Conservation (phyloP, 495 filamentous ascomycete species). For the Aspergillus bertholletiae region DNA sequence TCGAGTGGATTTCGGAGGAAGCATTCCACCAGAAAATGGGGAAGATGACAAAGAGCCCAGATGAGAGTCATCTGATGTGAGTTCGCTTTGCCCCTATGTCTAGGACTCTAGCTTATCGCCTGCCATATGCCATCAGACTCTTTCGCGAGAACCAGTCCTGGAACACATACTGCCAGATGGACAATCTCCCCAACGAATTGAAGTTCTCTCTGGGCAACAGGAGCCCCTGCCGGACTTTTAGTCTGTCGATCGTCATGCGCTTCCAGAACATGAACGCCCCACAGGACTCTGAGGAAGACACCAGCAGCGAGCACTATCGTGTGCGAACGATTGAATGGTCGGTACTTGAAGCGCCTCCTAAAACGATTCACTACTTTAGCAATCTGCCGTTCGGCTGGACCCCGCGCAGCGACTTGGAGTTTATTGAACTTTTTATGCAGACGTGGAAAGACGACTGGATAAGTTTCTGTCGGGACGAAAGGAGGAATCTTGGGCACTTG, state of each 20-base stretch:
- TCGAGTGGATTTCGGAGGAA: slow-evolving; percentile 6
- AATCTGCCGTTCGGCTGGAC: slow-evolving; percentile 19
- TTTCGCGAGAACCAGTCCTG: slow-evolving; percentile 12
- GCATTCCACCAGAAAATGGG: background rate
- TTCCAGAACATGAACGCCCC: too few species aligned
- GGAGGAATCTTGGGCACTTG: slow-evolving; percentile 5
- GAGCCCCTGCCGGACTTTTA: slow-evolving; percentile 13
- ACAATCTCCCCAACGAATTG: slow-evolving; percentile 8
- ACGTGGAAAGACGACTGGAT: slow-evolving; percentile 15
- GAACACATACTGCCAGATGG: slow-evolving; percentile 9
- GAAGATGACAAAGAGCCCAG: slow-evolving; percentile 1
- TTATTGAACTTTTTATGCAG: slow-evolving; percentile 17
- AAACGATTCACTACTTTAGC: slow-evolving; percentile 17
- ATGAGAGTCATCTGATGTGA: slow-evolving; percentile 12
- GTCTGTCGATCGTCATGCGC: slow-evolving; percentile 7
- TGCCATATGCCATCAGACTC: background rate
- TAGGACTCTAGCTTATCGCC: background rate
- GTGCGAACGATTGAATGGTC: slow-evolving; percentile 10
- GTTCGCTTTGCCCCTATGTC: background rate
- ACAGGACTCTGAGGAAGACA: too few species aligned
- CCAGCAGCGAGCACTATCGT: background rate
- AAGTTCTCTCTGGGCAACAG: slow-evolving; percentile 9
- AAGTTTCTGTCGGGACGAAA: slow-evolving; percentile 11
- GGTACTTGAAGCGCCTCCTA: slow-evolving; percentile 11
- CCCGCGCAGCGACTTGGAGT: slow-evolving; percentile 15